phyloP scores from a whole-genome alignment of 805 yeast species.

The Myxozyma mucilagina region DNA sequence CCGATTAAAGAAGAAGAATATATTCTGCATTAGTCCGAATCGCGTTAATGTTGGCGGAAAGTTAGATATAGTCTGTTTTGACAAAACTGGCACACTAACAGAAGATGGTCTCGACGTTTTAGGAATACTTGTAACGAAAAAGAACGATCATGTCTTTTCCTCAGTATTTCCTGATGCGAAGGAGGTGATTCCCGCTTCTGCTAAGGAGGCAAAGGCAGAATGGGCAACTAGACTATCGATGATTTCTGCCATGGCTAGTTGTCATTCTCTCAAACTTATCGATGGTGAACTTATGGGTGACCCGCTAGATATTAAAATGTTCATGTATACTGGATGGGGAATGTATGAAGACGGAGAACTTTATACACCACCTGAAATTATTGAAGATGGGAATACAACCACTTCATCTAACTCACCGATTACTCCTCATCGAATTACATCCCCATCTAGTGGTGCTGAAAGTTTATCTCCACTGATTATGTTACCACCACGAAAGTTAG shows the following conservation, averaged over 20 bases:
- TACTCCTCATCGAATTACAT: background rate
- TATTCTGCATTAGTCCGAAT: slow-evolving; percentile 92
- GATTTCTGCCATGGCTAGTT: slow-evolving; percentile 62
- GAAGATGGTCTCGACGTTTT: slow-evolving; percentile 94
- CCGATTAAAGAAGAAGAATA: slow-evolving; percentile 64
- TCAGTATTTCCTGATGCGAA: slow-evolving; percentile 7
- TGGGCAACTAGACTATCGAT: slow-evolving; percentile 34
- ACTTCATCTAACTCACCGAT: background rate
- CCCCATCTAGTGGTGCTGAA: slow-evolving; percentile 43
- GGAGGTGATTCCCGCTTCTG: slow-evolving; percentile 15
- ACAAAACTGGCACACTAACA: slow-evolving; percentile 95
- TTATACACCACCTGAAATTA: slow-evolving; percentile 33
- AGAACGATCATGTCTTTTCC: slow-evolving; percentile 9
- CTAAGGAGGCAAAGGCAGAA: slow-evolving; percentile 4
- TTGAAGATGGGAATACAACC: slow-evolving; percentile 8
- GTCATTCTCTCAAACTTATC: slow-evolving; percentile 82
- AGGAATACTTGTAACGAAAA: slow-evolving; percentile 50
- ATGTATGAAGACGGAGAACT: slow-evolving; percentile 63
- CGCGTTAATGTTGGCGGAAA: slow-evolving; percentile 96
- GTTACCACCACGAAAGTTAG: slow-evolving; percentile 26
- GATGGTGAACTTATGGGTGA: slow-evolving; percentile 87
- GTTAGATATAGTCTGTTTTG: slow-evolving; percentile 85
- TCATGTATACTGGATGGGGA: slow-evolving; percentile 79
- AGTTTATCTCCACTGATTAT: slow-evolving; percentile 52
- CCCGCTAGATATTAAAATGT: slow-evolving; percentile 92